Conservation (phyloP, 345 rosid species). For the Eutrema japonicum region DNA sequence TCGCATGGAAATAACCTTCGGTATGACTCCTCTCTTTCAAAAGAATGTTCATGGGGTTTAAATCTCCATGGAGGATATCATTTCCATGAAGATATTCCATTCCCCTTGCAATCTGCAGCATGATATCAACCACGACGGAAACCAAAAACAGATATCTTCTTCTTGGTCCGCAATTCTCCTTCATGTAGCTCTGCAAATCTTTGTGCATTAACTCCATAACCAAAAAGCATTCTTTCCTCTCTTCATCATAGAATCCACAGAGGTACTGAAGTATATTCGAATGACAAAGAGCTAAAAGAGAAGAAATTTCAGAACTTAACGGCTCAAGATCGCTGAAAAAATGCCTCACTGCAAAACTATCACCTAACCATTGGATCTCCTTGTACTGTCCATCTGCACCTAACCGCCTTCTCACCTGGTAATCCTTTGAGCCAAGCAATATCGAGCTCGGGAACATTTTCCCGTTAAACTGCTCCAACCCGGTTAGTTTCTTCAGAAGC, state of each 20-base stretch:
- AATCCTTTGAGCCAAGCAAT: conserved; percentile 64
- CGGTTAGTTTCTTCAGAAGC: conserved; percentile 63
- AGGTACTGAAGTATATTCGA: conserved; percentile 76
- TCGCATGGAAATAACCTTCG: conserved; percentile 79
- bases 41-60: conserved; percentile 67
- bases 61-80: conserved; percentile 67
- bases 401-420: conserved; percentile 63
- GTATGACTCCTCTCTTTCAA: conserved; percentile 62
- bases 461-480: conserved; percentile 46
- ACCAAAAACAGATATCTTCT: conserved; percentile 56
- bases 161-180: conserved; percentile 69
- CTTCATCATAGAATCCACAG: conserved; percentile 75
- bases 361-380: conserved; percentile 91
- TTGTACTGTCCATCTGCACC: conserved; percentile 63
- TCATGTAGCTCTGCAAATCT: conserved; percentile 63
- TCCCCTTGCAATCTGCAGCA: conserved; percentile 90
- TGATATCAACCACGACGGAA: conserved; percentile 68
- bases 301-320: conserved; percentile 60
- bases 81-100: conserved; percentile 83
- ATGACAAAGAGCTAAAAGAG: conserved; percentile 69
- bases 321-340: conserved; percentile 62
- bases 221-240: conserved; percentile 69
- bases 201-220: conserved; percentile 84
- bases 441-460: conserved; percentile 67
- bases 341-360: conserved; percentile 63